Conservation (phyloP, 2,329 filamentous ascomycete species). For the Harringtonia lauricola region DNA sequence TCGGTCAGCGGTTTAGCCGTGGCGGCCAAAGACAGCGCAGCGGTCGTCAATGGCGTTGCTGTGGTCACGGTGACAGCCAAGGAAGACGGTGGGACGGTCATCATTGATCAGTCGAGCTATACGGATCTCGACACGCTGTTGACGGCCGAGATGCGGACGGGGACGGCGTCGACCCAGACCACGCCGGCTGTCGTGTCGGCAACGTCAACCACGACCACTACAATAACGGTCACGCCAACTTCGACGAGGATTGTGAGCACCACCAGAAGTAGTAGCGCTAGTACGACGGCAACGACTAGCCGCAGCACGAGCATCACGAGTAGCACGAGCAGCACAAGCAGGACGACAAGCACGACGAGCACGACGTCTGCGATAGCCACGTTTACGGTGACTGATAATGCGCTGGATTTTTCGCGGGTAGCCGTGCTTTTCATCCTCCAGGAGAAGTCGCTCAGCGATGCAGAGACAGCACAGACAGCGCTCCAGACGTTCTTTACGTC, state of each 20-base stretch:
- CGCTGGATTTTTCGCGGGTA: conserved; percentile 53
- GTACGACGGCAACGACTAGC: conserved; percentile 17
- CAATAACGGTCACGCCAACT: no score
- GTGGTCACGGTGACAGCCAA: neutral
- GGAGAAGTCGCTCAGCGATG: conserved; percentile 35
- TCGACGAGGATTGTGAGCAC: no score
- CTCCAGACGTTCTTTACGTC: conserved; percentile 44
- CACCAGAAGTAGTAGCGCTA: no score
- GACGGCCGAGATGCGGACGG: no score
- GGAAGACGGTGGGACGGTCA: no score
- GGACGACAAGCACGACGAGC: conserved; percentile 11
- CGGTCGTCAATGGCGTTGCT: conserved; percentile 3
- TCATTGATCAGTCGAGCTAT: no score
- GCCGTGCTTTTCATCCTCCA: conserved; percentile 52
- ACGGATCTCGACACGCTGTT: no score
- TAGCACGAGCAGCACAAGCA: conserved; percentile 9
- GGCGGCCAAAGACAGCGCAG: neutral
- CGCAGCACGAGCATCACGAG: conserved; percentile 13
- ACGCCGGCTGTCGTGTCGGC: no score
- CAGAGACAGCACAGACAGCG: conserved; percentile 39
- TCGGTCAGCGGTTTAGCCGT: neutral
- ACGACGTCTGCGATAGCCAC: conserved; percentile 18
- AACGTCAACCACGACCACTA: no score
- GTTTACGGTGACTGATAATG: conserved; percentile 42
- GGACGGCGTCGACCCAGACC: no score